These are phyloP conservation scores for Jamesozyma hellenica DNA, from an alignment of 805 yeast species.

Conservation along the genomic window DNA sequence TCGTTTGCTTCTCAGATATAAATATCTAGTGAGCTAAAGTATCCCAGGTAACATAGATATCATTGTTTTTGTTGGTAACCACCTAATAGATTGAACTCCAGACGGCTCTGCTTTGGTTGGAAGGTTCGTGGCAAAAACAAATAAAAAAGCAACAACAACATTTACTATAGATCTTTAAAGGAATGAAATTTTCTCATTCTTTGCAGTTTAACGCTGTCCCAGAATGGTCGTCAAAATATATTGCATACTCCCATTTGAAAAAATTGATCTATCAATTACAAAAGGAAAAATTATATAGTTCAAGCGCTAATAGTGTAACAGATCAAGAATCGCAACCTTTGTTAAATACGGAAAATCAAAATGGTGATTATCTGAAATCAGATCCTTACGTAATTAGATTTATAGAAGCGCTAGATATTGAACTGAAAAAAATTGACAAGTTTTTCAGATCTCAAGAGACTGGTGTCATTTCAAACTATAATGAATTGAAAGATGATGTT, in stretches of 20 bases:
- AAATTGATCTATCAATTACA: conserved; percentile 77
- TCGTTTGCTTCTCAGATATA: too few relatives aligned
- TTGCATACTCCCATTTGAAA: conserved; percentile 81
- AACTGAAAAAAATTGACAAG: conserved; percentile 61
- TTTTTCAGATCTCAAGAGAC: conserved; percentile 64
- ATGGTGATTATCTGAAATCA: conserved; percentile 5
- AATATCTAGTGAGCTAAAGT: too few relatives aligned
- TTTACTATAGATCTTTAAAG: too few relatives aligned
- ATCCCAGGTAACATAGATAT: too few relatives aligned
- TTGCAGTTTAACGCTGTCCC: conserved; percentile 96
- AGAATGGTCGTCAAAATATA: conserved; percentile 90
- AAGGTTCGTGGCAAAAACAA: too few relatives aligned
- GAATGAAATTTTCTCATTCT: conserved; percentile 93
- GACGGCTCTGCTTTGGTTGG: too few relatives aligned
- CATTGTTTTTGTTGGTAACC: too few relatives aligned
- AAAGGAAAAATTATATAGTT: conserved; percentile 38
- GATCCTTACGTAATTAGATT: conserved; percentile 47
- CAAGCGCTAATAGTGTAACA: neutral
- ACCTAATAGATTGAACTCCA: too few relatives aligned
- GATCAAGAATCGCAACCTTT: conserved; percentile 16
- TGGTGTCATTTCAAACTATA: conserved; percentile 32
- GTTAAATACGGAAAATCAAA: conserved; percentile 5
- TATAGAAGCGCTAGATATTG: conserved; percentile 62
- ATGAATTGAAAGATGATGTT: conserved; percentile 50
- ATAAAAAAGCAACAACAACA: too few relatives aligned